Percentiles rank a stretch among this genome's conserved stretches.
Conservation (phyloP, 495 filamentous ascomycete species). For the Hypoxylon fragiforme region DNA sequence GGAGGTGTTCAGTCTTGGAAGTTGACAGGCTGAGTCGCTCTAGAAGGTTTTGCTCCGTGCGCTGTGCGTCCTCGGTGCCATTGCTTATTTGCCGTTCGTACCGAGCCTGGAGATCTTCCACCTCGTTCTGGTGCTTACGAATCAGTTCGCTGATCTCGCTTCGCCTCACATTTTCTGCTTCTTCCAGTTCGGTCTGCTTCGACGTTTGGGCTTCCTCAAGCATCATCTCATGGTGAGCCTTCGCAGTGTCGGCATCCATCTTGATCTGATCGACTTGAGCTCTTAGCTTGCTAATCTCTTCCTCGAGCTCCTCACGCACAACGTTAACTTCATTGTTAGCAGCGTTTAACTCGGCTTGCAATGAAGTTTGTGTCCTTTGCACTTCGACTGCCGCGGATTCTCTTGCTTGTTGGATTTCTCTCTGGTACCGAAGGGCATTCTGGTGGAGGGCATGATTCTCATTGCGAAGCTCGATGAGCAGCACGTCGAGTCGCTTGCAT, state of each 20-base stretch:
- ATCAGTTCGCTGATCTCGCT: slow-evolving; percentile 65
- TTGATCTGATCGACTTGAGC: slow-evolving; percentile 70
- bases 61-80: slow-evolving; percentile 70
- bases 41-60: slow-evolving; percentile 65
- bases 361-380: slow-evolving; percentile 71
- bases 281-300: slow-evolving; percentile 67
- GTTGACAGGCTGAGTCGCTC: slow-evolving; percentile 76
- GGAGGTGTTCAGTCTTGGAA: slow-evolving; percentile 75
- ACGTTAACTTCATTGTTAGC: slow-evolving; percentile 82
- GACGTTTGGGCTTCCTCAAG: slow-evolving; percentile 73
- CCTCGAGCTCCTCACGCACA: slow-evolving; percentile 75
- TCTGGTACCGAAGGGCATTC: slow-evolving; percentile 69
- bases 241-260: slow-evolving; percentile 73
- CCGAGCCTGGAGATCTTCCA: slow-evolving; percentile 66
- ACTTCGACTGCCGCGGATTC: slow-evolving; percentile 76
- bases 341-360: slow-evolving; percentile 78
- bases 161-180: slow-evolving; percentile 60
- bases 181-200: slow-evolving; percentile 65
- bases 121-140: slow-evolving; percentile 69
- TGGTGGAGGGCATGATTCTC: slow-evolving; percentile 71
- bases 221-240: slow-evolving; percentile 72
- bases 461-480: slow-evolving; percentile 64
- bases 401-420: slow-evolving; percentile 80
- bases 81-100: slow-evolving; percentile 75
- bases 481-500: slow-evolving; percentile 64